Conservation (phyloP, 768 basidiomycete genomes). For the Gymnopilus junonius region DNA sequence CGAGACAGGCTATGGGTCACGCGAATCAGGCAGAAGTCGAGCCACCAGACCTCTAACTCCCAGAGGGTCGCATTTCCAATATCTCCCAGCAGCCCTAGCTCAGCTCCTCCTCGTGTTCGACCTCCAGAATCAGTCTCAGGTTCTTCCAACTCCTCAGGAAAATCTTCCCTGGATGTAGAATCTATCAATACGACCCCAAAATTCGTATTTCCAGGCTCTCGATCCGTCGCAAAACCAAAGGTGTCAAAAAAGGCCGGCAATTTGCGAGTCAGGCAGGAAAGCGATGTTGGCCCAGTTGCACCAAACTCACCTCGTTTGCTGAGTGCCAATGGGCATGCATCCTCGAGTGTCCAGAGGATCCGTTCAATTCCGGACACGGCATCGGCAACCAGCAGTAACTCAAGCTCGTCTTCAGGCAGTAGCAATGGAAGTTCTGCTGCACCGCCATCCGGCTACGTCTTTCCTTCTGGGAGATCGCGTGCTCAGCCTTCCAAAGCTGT, state of each 20-base stretch:
- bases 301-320: background rate
- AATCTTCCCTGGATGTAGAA: background rate
- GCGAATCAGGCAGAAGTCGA: background rate
- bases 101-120: background rate
- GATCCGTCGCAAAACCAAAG: constrained; percentile 30
- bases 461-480: constrained; percentile 25
- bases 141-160: constrained; percentile 18
- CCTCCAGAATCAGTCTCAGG: constrained; percentile 14
- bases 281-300: background rate
- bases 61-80: too few species aligned
- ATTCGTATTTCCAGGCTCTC: constrained; percentile 32
- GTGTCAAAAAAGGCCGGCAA: constrained; percentile 20
- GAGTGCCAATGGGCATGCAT: background rate
- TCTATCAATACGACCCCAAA: constrained; percentile 10
- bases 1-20: background rate
- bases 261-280: background rate
- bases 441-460: constrained; percentile 19
- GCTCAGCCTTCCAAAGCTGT: constrained; percentile 20
- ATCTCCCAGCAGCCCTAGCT: background rate
- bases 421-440: background rate
- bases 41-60: constrained; percentile 7
- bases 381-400: background rate
- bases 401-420: background rate
- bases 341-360: background rate
- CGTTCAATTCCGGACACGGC: constrained; percentile 2